phyloP scores from a whole-genome alignment of 2,329 filamentous ascomycete genomes.

The Westerdykella ornata region DNA sequence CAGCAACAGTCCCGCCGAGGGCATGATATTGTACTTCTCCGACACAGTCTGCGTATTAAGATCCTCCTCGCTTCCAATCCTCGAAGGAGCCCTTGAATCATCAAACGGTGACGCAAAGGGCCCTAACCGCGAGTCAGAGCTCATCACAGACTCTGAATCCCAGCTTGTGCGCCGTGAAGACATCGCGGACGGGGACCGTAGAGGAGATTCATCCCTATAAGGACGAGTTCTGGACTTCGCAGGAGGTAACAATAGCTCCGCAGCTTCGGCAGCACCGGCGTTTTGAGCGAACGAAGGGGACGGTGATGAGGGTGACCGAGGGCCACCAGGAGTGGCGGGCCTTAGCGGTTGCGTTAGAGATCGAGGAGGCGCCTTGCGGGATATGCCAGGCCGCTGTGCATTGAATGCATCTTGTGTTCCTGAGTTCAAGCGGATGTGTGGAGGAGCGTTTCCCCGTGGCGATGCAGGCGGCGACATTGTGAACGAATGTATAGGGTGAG shows the following conservation, averaged over 20 bases:
- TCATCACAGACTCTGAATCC: conserved; percentile 52
- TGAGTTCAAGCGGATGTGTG: conserved; percentile 60
- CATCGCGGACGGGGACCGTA: conserved; percentile 47
- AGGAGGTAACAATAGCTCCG: conserved; percentile 48
- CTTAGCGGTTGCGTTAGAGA: conserved; percentile 40
- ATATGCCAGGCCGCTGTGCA: conserved; percentile 31
- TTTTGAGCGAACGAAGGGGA: conserved; percentile 32
- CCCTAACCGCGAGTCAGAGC: conserved; percentile 47
- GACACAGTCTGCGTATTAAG: conserved; percentile 66
- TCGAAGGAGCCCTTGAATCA: conserved; percentile 53
- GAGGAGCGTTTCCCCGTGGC: conserved; percentile 37
- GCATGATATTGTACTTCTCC: conserved; percentile 66
- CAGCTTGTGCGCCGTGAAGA: conserved; percentile 60
- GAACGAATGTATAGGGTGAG: conserved; percentile 28
- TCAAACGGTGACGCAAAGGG: conserved; percentile 52
- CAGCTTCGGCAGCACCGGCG: conserved; percentile 38
- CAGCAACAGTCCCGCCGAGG: conserved; percentile 58
- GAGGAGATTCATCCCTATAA: conserved; percentile 47
- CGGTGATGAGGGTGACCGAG: conserved; percentile 18
- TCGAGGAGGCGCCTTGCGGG: conserved; percentile 40
- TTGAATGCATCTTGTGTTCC: conserved; percentile 44
- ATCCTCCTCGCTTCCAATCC: conserved; percentile 58
- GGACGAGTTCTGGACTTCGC: conserved; percentile 44
- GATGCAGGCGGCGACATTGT: conserved; percentile 18
- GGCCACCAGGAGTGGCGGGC: conserved; percentile 29